Evolutionary conservation across 495 filamentous ascomycete species (phyloP).

Genomic region (Parathielavia appendiculata): DNA sequence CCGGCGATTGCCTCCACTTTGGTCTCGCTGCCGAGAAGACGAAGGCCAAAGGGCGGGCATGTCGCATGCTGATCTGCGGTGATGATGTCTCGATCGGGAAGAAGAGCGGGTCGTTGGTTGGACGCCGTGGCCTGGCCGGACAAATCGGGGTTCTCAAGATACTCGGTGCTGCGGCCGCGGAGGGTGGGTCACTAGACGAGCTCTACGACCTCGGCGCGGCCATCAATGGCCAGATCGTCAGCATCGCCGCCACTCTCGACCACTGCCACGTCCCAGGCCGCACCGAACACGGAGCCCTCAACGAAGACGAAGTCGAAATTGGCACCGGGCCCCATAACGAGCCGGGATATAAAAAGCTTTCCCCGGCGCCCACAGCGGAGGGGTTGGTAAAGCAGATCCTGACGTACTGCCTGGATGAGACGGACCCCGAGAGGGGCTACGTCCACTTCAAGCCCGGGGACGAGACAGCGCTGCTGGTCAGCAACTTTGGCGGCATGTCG

Average conservation of each 20-base stretch:
- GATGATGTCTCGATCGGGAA: slow-evolving; percentile 59
- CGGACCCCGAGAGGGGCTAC: slow-evolving; percentile 52
- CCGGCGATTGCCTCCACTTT: slow-evolving; percentile 61
- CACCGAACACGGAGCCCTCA: slow-evolving; percentile 48
- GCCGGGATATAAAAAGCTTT: slow-evolving; percentile 52
- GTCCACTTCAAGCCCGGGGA: slow-evolving; percentile 52
- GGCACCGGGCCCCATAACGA: slow-evolving; percentile 62
- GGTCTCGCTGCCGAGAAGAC: slow-evolving; percentile 59
- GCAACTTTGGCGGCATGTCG: slow-evolving; percentile 61
- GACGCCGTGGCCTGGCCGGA: slow-evolving; percentile 54
- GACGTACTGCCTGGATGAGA: slow-evolving; percentile 50
- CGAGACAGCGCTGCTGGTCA: slow-evolving; percentile 52
- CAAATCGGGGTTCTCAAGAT: slow-evolving; percentile 44
- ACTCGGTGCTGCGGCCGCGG: slow-evolving; percentile 36
- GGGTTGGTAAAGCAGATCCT: slow-evolving; percentile 52
- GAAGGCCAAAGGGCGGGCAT: slow-evolving; percentile 48
- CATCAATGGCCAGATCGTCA: slow-evolving; percentile 51
- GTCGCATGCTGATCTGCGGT: slow-evolving; percentile 54
- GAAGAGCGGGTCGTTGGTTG: slow-evolving; percentile 49
- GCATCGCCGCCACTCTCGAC: slow-evolving; percentile 56
- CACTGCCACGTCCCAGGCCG: slow-evolving; percentile 61
- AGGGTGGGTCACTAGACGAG: slow-evolving; percentile 49
- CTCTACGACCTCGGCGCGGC: slow-evolving; percentile 52
- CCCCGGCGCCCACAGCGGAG: slow-evolving; percentile 49
- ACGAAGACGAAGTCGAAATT: slow-evolving; percentile 47